Evolutionary conservation across 208 protist species (phyloP).

Genomic region (Trypanosoma lewisi): DNA sequence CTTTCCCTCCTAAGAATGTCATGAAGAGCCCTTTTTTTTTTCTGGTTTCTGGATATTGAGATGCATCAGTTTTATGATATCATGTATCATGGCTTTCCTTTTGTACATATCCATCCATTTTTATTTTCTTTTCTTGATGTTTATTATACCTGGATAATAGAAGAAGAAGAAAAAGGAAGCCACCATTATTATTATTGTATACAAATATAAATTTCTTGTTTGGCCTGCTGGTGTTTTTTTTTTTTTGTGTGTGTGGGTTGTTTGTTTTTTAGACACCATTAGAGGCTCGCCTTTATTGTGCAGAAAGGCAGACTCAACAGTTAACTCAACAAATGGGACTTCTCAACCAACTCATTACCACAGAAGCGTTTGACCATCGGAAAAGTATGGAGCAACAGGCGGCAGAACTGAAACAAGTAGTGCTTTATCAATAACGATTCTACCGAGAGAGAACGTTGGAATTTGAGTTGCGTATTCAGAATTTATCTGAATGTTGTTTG

Average conservation of each 20-base stretch:
- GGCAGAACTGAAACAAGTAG: conserved; percentile 40
- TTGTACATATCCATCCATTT: too few species aligned
- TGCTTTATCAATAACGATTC: conserved; percentile 42
- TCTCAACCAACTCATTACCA: conserved; percentile 38
- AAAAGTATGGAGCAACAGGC: conserved; percentile 32
- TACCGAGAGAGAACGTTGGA: conserved; percentile 32
- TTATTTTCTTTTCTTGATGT: too few species aligned
- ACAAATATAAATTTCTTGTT: background rate
- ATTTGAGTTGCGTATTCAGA: conserved; percentile 31
- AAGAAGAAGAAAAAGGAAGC: too few species aligned
- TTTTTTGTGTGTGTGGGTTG: background rate
- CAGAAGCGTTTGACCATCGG: conserved; percentile 29
- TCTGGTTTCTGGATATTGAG: background rate
- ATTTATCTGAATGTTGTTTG: conserved; percentile 35
- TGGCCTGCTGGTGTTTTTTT: background rate
- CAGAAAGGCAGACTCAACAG: conserved; percentile 30
- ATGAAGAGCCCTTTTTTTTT: conserved; percentile 5
- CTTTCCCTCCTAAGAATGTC: conserved; percentile 2
- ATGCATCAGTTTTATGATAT: background rate
- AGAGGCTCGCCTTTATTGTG: conserved; percentile 35
- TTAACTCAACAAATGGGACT: conserved; percentile 31
- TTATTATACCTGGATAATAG: too few species aligned
- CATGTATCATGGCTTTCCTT: too few species aligned
- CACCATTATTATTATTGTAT: conserved; percentile 7
- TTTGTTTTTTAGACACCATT: conserved; percentile 12